Evolutionary conservation across 2,329 filamentous ascomycete genomes (phyloP), one percentile per base, ranked within the genome.

Genomic region (Colletotrichum costaricense): DNA sequence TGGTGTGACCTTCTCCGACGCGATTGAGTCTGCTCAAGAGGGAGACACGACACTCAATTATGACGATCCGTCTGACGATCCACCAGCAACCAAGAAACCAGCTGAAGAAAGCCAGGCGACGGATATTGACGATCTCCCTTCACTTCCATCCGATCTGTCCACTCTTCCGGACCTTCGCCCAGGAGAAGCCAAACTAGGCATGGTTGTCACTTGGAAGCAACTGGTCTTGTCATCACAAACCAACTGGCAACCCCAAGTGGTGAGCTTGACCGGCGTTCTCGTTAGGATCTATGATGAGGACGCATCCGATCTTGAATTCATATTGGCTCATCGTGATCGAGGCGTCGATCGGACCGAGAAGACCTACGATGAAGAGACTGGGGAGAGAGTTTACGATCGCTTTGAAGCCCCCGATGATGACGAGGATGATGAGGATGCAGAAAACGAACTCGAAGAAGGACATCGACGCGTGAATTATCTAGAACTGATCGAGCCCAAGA

Each of bases 341-440:
- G 82, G 88, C 14, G 82, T 87, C 5, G 87, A 89, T 67, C 80
- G 86, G 73, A 89, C 87, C 66, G 85, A 91, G 75, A 92, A 89
- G 77, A 80, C 83, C 22, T 91, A 91, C 75, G 91, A 96, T 76
- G 87, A 91, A 12, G 83, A 88, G 52, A 92, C 93, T 0, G 95
- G 94, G 0, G 86, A 93, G 74, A 88, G 94, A 11, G 82, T 94
- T 11, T 97, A 96, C 77, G 91, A 89, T 74, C 93, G 92, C 71
- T 97, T 97, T 76, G 94, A 97, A 77, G 91, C 91, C 76, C 92
- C 93, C 0, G 89, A 89, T 12, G 84, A 90, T 8, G 88, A 91
- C 7, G 89, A 90, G 12, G 90, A 91, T 0, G 88, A 89, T 1
- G 86, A 86, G 0, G 86, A 86, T 2, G 86, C 86, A 0, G 86